A percentile compares a stretch with the other conserved stretches of the same genome.
Evolutionary conservation across 2,329 filamentous ascomycete genomes (phyloP).

Genomic region (Triangularia setosa): DNA sequence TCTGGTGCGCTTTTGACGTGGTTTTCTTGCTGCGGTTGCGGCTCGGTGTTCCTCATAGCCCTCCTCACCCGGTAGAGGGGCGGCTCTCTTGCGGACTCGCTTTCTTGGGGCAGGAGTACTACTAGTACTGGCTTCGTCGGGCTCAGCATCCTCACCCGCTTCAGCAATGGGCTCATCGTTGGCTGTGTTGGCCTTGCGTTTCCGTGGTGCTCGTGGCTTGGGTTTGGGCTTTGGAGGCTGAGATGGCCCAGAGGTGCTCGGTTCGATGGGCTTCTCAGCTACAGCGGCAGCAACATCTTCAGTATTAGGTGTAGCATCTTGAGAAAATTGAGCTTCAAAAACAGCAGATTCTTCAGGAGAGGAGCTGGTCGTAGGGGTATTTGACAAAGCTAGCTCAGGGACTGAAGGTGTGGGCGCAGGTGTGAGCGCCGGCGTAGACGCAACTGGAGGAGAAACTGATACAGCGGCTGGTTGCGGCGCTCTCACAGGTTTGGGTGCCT

Average conservation of each 20-base stretch:
- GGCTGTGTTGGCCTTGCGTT: constrained; percentile 22
- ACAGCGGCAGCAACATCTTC: background rate
- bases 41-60: constrained; percentile 13
- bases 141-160: constrained; percentile 10
- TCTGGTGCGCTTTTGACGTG: constrained; percentile 17
- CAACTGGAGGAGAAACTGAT: background rate
- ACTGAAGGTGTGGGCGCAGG: background rate
- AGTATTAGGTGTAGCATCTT: background rate
- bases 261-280: constrained; percentile 4
- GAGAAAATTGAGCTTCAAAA: background rate
- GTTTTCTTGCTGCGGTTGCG: constrained; percentile 9
- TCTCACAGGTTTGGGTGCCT: background rate
- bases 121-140: constrained; percentile 6
- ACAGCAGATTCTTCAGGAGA: background rate
- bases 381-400: background rate
- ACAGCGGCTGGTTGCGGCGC: background rate
- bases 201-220: constrained; percentile 12
- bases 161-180: constrained; percentile 9
- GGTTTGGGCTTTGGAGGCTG: constrained; percentile 12
- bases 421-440: background rate
- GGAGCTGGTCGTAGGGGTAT: background rate
- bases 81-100: constrained; percentile 23
- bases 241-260: background rate
- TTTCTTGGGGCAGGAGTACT: constrained; percentile 21
- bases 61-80: constrained; percentile 19